Percentiles rank a stretch among this genome's conserved stretches.
These are phyloP conservation scores for Stramenopiles sp. DNA, from an alignment of 352 stramenopile genomes.

Conservation along the genomic window DNA sequence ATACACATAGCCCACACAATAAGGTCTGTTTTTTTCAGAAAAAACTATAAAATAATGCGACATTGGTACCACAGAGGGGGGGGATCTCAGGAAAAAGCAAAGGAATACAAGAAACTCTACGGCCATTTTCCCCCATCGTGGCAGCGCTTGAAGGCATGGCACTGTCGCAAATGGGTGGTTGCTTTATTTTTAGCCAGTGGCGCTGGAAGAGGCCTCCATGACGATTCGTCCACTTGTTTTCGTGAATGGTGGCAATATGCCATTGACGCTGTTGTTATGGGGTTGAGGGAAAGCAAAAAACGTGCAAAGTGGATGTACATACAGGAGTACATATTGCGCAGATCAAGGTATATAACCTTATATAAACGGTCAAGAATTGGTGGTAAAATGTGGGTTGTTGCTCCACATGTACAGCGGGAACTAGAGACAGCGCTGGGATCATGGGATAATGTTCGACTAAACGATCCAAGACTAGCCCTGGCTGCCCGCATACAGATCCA, in stretches of 20 bases:
- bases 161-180: too few species aligned
- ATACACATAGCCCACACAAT: not conserved
- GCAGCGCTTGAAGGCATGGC: too few species aligned
- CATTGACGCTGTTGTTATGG: not conserved
- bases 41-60: too few species aligned
- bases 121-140: too few species aligned
- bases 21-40: too few species aligned
- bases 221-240: too few species aligned
- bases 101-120: too few species aligned
- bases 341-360: not conserved
- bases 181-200: too few species aligned
- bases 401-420: not conserved
- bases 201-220: too few species aligned
- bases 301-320: not conserved
- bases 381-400: not conserved
- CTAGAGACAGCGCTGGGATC: not conserved
- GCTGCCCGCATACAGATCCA: not conserved
- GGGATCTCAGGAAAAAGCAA: not conserved
- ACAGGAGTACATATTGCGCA: not conserved
- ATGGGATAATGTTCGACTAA: not conserved
- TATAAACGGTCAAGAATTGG: not conserved
- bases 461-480: not conserved
- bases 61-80: not conserved
- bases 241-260: slow-evolving; percentile 1
- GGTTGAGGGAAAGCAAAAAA: not conserved